A percentile compares a stretch with the other conserved stretches of the same genome.
Evolutionary conservation across 1,284 basidiomycete genomes (phyloP).

Genomic region (Trichosporon faecale): DNA sequence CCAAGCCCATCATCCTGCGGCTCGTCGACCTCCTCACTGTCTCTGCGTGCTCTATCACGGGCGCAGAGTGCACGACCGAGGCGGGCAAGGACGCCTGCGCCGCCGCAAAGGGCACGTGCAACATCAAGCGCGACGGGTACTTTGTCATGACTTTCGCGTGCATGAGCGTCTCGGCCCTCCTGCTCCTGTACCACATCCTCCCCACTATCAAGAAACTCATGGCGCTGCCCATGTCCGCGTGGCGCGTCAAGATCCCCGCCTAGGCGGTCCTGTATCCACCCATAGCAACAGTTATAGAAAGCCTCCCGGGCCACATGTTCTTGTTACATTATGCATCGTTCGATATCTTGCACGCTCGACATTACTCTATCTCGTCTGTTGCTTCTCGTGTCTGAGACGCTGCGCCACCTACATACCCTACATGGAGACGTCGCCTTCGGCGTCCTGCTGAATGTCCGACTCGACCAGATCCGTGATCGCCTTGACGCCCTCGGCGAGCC

Average conservation of each 20-base stretch:
- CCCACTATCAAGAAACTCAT: slow-evolving; percentile 65
- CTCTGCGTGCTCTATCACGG: slow-evolving; percentile 67
- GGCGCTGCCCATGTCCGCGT: slow-evolving; percentile 46
- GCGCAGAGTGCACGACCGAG: slow-evolving; percentile 82
- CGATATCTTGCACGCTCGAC: background rate
- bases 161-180: slow-evolving; percentile 66
- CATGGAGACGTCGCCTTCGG: slow-evolving; percentile 24
- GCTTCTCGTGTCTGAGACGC: background rate
- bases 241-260: slow-evolving; percentile 48
- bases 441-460: slow-evolving; percentile 16
- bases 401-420: background rate
- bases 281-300: slow-evolving; percentile 3
- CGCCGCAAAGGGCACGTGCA: slow-evolving; percentile 72
- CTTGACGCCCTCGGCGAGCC: slow-evolving; percentile 36
- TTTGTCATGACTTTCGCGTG: slow-evolving; percentile 81
- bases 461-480: slow-evolving; percentile 36
- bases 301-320: background rate
- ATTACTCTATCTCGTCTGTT: background rate
- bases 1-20: slow-evolving; percentile 55
- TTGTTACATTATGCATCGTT: slow-evolving; percentile 8
- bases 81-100: slow-evolving; percentile 77
- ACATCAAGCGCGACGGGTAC: slow-evolving; percentile 85
- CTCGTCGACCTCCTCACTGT: slow-evolving; percentile 82
- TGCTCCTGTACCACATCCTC: slow-evolving; percentile 73
- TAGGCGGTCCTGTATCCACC: slow-evolving; percentile 13